Evolutionary conservation across 768 basidiomycete genomes (phyloP).

Genomic region (Lactarius quietus): DNA sequence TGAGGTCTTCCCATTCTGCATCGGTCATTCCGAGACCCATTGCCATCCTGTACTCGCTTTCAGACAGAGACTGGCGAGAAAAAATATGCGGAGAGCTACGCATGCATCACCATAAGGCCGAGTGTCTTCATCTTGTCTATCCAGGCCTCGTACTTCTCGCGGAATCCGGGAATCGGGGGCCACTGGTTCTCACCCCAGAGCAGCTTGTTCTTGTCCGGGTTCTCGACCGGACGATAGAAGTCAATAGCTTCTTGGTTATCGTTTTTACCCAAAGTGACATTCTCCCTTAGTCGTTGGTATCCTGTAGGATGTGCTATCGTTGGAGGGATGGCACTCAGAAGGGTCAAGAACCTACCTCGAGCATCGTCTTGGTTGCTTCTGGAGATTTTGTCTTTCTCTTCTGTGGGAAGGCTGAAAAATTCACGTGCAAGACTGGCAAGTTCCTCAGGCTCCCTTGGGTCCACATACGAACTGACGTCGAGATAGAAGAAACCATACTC

Average conservation of each 20-base stretch:
- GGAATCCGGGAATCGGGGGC: slow-evolving; percentile 61
- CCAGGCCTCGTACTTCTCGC: slow-evolving; percentile 67
- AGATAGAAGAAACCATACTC: slow-evolving; percentile 90
- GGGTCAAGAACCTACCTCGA: slow-evolving; percentile 52
- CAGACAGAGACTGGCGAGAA: neutral
- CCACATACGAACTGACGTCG: slow-evolving; percentile 57
- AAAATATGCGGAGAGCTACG: slow-evolving; percentile 40
- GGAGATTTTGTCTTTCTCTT: slow-evolving; percentile 59
- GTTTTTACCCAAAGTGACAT: slow-evolving; percentile 79
- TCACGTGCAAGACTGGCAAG: slow-evolving; percentile 59
- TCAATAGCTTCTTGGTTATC: slow-evolving; percentile 87
- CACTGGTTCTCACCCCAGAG: slow-evolving; percentile 89
- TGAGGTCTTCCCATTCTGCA: slow-evolving; percentile 67
- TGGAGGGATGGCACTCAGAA: neutral
- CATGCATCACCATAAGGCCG: slow-evolving; percentile 82
- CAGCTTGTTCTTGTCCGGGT: slow-evolving; percentile 64
- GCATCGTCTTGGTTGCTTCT: slow-evolving; percentile 67
- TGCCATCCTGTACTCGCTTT: slow-evolving; percentile 58
- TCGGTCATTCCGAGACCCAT: slow-evolving; percentile 68
- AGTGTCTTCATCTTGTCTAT: slow-evolving; percentile 80
- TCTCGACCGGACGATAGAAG: slow-evolving; percentile 69
- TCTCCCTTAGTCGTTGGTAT: slow-evolving; percentile 76
- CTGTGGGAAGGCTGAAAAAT: slow-evolving; percentile 69
- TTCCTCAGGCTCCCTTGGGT: slow-evolving; percentile 58
- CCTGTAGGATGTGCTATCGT: slow-evolving; percentile 42